Base-by-base conservation (phyloP, 2,329 filamentous ascomycete species). In the Talaromyces sp. region DNA sequence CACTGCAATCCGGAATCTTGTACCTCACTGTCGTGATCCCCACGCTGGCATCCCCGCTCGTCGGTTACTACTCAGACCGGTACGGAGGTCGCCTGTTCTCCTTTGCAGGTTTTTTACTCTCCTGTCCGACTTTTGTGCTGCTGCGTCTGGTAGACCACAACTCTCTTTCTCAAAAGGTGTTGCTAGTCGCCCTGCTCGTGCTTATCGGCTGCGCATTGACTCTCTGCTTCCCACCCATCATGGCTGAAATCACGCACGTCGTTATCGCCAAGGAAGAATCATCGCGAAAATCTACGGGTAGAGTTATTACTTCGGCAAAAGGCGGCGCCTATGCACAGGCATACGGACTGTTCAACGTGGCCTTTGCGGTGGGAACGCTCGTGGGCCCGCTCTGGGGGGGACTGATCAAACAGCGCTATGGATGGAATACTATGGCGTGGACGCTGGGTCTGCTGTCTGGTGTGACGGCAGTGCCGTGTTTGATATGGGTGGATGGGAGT, bases 191-290 rank as follows among this genome's bases (percentile, higher is more conserved):
- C 1, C 75, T 92, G 7, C 78, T 93, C 1, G 80, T 82, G 0
- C 65, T 90, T 0, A 77, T 86, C 3, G 90, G 89, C 0, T 65
- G 84, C 1, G 79, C 82, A 1, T 74, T 90, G 3, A 82, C 83
- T 0, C 75, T 89, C 4, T 80, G 83, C 1, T 82, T 87, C 62
- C 85, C 87, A 0, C 86, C 88, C 0, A 76, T 91, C 23, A 89
- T 90, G 84, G 88, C 89, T 0, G 90, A 92, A 74, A 87, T 92
- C 36, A 82, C 84, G 3, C 82, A 82, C 40, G 68, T 69, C 5
- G 65, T 72, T 0, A 80, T 81, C 23, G 78, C 76, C 0, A 86
- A 85, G 87, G 63, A 90, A 78, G 5, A 86, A 86, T 67, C 82
- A 83, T 83, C 30, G 4, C 1, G 42, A 91, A 87, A 74, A 3